Conservation (phyloP, 305 asterid species). For the Fraxinus sp. region DNA sequence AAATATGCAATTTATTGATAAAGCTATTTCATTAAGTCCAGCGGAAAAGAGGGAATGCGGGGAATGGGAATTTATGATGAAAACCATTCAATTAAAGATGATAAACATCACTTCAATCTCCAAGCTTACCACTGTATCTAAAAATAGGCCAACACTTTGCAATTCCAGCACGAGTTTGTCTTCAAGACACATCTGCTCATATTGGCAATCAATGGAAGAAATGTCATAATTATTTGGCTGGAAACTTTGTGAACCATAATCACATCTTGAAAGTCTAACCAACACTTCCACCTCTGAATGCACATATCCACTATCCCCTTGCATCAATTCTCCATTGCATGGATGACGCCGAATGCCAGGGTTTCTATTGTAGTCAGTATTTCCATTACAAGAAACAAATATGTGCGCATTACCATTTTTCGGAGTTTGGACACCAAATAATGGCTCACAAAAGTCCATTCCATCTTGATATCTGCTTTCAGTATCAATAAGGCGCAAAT, state of each 20-base stretch:
- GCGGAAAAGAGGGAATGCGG: not conserved
- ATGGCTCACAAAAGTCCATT: constrained; percentile 49
- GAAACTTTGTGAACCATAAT: constrained; percentile 44
- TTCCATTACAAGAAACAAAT: constrained; percentile 55
- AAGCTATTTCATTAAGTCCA: constrained; percentile 14
- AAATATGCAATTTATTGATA: constrained; percentile 15
- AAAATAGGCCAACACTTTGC: constrained; percentile 67
- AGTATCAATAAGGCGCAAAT: constrained; percentile 40
- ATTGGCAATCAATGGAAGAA: constrained; percentile 56
- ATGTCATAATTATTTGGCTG: constrained; percentile 36
- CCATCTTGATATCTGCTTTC: constrained; percentile 49
- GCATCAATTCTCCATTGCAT: constrained; percentile 51
- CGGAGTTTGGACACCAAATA: constrained; percentile 41
- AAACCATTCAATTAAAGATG: constrained; percentile 15
- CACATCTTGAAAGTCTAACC: constrained; percentile 59
- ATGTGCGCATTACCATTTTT: constrained; percentile 42
- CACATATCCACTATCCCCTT: constrained; percentile 51
- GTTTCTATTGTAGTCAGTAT: constrained; percentile 43
- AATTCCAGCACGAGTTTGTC: constrained; percentile 77
- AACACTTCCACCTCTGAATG: constrained; percentile 61
- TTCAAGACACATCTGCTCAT: constrained; percentile 69
- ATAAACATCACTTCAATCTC: constrained; percentile 19
- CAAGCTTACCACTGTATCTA: constrained; percentile 82
- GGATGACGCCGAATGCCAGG: constrained; percentile 39
- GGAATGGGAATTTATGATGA: constrained; percentile 4